Evolutionary conservation across 225 moss, liverwort and hornwort species (phyloP), one percentile per base, ranked within the genome.

Genomic region (Neckera pumila): DNA sequence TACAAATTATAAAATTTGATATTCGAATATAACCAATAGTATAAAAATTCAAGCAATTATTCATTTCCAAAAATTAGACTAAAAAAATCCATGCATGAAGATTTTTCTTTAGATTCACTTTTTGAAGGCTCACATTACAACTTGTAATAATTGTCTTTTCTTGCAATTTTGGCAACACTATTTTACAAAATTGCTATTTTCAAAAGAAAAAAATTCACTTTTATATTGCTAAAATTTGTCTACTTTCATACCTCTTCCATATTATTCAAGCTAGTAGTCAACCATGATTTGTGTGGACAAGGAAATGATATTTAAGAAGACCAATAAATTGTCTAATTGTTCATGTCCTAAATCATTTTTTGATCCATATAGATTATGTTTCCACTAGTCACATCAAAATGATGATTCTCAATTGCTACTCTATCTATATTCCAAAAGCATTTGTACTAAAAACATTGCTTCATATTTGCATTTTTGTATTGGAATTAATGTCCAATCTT

Each of bases 271-370:
- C 14, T 13, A 21, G 2, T 12, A 3, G 20, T 72, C 2, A 76
- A 76, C 0, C 0, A 76, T 53, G 5, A 2, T 75, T 49, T 51
- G 20, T 1, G 0, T 12, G 0, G 13, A 34, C 21, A 51, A 20
- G 6, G 2, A 51, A 20, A 33, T 33, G 51, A 51, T 33, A 3
- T 0, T 51, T 21, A 18, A 33, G 2, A 34, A 34, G 13, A 34
- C 7, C 0, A 3, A 0, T 30, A 51, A 33, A 20, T 34, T 0
- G 1, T 76, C 2, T 7, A 7, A 31, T 12, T 49, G 12, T 3
- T 45, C 30, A 7, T 33, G 1, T 49, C 2, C 4, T 12, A 4
- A 49, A 7, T 75, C 11, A 33, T 49, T 75, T 49, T 30, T 19
- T 12, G 19, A 75, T 49, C 31, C 0, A 49, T 31, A 10, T 47